Percentiles rank a stretch among this genome's conserved stretches.
These are phyloP conservation scores for Crataegus laevigata DNA, from an alignment of 306 rosid species.

Conservation along the genomic window DNA sequence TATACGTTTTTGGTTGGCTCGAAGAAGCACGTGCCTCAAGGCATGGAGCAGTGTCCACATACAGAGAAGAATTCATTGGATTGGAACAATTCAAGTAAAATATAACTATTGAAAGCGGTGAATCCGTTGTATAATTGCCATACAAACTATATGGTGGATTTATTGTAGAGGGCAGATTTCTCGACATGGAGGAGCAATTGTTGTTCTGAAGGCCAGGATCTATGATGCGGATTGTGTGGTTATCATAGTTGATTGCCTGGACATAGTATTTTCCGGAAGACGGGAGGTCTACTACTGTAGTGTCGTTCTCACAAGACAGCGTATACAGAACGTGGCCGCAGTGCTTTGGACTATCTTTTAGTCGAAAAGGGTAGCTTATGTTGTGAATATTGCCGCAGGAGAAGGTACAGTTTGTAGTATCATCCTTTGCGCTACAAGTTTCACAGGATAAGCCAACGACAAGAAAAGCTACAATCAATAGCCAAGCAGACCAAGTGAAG, in stretches of 20 bases:
- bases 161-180: rapidly evolving
- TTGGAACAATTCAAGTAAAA: not conserved
- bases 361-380: too few relatives aligned
- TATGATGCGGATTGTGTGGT: not conserved
- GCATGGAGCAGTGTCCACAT: not conserved
- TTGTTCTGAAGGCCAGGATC: not conserved
- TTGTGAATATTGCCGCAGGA: too few relatives aligned
- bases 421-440: too few relatives aligned
- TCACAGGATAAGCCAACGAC: not conserved
- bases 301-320: slow-evolving; percentile 21
- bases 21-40: not conserved
- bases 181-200: not conserved
- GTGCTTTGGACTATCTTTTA: too few relatives aligned
- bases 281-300: not conserved
- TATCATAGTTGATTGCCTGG: slow-evolving; percentile 19
- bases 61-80: not conserved
- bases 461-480: not conserved
- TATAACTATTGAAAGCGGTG: not conserved
- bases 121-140: not conserved
- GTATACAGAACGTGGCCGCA: too few relatives aligned
- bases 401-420: too few relatives aligned
- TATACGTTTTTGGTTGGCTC: not conserved
- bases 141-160: rapidly evolving
- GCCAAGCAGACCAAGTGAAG: not conserved
- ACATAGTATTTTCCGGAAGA: not conserved